Conservation (phyloP, 225 moss, liverwort and hornwort species). For the Antitrichia curtipendula region DNA sequence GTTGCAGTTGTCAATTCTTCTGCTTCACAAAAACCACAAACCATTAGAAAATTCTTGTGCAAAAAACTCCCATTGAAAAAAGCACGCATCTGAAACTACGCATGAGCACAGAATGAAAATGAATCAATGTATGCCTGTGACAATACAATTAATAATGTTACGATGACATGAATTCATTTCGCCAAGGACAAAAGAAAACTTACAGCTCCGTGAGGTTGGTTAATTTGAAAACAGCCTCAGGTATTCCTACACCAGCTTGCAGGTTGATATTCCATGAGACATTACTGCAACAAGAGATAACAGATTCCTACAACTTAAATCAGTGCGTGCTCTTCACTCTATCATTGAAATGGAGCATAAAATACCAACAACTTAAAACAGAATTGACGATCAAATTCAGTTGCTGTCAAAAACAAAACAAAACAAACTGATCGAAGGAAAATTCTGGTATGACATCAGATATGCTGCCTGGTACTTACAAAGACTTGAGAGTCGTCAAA, state of each 20-base stretch:
- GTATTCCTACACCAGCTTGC: background rate
- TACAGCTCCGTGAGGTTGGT: constrained; percentile 25
- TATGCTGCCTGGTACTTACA: background rate
- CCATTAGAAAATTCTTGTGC: background rate
- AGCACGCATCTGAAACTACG: too few relatives aligned
- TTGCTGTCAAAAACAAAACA: background rate
- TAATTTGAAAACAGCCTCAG: background rate
- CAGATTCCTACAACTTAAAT: background rate
- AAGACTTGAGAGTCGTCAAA: background rate
- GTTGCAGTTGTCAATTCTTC: constrained; percentile 17
- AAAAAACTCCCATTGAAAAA: too few relatives aligned
- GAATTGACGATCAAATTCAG: background rate
- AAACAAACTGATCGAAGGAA: background rate
- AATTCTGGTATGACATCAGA: background rate
- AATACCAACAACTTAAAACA: background rate
- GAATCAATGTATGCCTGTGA: too few relatives aligned
- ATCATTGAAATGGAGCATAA: background rate
- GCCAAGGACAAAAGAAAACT: background rate
- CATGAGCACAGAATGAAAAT: too few relatives aligned
- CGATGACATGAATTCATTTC: background rate
- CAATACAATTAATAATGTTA: background rate
- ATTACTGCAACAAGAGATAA: constrained; percentile 3
- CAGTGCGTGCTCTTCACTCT: background rate
- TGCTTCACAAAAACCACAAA: background rate
- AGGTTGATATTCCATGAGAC: background rate